Evolutionary conservation across 1,284 basidiomycete genomes (phyloP).

Genomic region (Thelephora terrestris): DNA sequence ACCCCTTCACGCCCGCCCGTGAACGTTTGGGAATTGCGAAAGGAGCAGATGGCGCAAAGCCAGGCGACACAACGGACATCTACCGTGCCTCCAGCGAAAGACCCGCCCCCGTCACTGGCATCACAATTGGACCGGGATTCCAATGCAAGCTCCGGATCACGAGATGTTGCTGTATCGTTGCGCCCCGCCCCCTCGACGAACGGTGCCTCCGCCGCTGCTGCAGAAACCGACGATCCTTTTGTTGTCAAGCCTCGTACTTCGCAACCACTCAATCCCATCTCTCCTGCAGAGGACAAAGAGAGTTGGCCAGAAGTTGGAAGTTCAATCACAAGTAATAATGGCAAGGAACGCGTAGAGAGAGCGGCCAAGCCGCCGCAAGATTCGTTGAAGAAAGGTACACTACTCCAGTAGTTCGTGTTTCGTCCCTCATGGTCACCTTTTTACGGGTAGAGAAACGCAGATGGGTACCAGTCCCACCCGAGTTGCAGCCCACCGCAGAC

Average conservation of each 20-base stretch:
- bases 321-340: conserved; percentile 12
- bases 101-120: conserved; percentile 1
- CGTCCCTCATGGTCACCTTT: conserved; percentile 8
- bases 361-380: conserved; percentile 18
- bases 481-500: conserved; percentile 47
- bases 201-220: neutral
- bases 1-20: conserved; percentile 8
- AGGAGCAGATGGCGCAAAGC: conserved; percentile 34
- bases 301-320: conserved; percentile 42
- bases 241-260: conserved; percentile 23
- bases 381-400: conserved; percentile 40
- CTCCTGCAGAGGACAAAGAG: conserved; percentile 26
- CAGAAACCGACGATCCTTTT: conserved; percentile 32
- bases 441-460: conserved; percentile 42
- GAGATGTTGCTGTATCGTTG: neutral
- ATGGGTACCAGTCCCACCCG: conserved; percentile 48
- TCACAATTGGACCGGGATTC: neutral
- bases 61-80: conserved; percentile 11
- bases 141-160: neutral
- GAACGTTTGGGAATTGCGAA: conserved; percentile 43
- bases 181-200: conserved; percentile 5
- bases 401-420: conserved; percentile 11
- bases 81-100: conserved; percentile 4
- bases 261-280: conserved; percentile 7
- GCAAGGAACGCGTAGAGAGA: conserved; percentile 10